Evolutionary conservation across 208 protist species (phyloP), one percentile per base, ranked within the genome.

Genomic region (Kentomonas sorsogonicus): DNA sequence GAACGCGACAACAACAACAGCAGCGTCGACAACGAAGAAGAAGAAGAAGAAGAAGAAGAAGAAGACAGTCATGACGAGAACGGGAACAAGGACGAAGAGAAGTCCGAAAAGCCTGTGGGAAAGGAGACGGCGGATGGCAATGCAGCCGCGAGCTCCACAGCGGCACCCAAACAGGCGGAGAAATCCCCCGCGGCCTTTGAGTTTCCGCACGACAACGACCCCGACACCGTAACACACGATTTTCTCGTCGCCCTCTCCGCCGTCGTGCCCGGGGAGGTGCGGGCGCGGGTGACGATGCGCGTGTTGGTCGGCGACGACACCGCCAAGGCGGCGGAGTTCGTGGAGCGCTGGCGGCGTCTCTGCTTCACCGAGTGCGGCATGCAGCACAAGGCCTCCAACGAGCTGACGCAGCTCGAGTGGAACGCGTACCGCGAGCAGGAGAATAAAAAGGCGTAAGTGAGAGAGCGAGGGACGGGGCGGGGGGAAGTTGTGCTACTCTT

Each of bases 251-350:
- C n/a, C 30, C 29, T 54, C 10, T 13, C 7, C 15, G 27, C 13
- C 1, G 26, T 54, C 11, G 48, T 54, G 3, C 27, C 48, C 31
- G 48, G 48, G 13, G 48, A 54, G 11, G 48, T 54, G 31, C 48
- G 27, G 9, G 26, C 48, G 9, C 34, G 39, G 48, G 2, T 25
- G n/a, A 54, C 27, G 27, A 54, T 54, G 48, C 29, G 39, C 31
- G 10, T 54, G 16, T 29, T 54, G 11, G 26, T 54, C 3, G 27
- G 48, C 29, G 48, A 54, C 15, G 48, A 54, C n/a, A 26, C 48
- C 11, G 48, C 23, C 5, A 7, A 3, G 6, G 20, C 31, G 48
- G n/a, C 7, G 16, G 27, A 29, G 27, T 38, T 54, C 11, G 48
- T 39, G 31, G 27, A 27, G 27, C 20, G 18, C 1, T 54, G 48